Evolutionary conservation across 257 asterid species (phyloP).

Genomic region (Scutellaria baicalensis): DNA sequence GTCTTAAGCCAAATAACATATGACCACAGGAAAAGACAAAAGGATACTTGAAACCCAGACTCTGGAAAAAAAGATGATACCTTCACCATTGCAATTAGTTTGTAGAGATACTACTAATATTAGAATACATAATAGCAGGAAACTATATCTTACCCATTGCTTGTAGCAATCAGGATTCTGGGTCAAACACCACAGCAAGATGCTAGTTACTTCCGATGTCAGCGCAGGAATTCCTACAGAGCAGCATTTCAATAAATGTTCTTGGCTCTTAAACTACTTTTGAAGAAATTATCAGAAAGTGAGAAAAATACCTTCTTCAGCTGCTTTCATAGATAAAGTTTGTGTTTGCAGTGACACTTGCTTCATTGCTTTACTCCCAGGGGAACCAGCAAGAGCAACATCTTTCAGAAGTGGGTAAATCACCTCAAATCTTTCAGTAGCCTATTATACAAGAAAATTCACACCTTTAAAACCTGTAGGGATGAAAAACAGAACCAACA

Average conservation of each 20-base stretch:
- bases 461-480: too few relatives aligned
- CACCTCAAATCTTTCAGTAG: constrained; percentile 74
- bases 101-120: neutral
- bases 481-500: too few relatives aligned
- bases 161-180: constrained; percentile 73
- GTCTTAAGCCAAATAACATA: neutral
- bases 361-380: constrained; percentile 83
- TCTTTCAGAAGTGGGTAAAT: constrained; percentile 65
- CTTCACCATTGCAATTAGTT: neutral
- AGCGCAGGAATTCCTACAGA: constrained; percentile 61
- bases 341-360: constrained; percentile 66
- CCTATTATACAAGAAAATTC: too few relatives aligned
- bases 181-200: constrained; percentile 73
- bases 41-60: neutral
- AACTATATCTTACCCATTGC: constrained; percentile 61
- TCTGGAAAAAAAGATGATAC: neutral
- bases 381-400: constrained; percentile 79
- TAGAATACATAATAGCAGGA: neutral
- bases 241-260: constrained; percentile 7
- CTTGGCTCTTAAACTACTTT: neutral
- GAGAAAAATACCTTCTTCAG: constrained; percentile 56
- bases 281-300: neutral
- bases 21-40: neutral
- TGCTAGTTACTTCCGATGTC: constrained; percentile 55
- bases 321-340: constrained; percentile 43